Evolutionary conservation across 495 filamentous ascomycete genomes (phyloP).

Genomic region (Clohesyomyces aquaticus): DNA sequence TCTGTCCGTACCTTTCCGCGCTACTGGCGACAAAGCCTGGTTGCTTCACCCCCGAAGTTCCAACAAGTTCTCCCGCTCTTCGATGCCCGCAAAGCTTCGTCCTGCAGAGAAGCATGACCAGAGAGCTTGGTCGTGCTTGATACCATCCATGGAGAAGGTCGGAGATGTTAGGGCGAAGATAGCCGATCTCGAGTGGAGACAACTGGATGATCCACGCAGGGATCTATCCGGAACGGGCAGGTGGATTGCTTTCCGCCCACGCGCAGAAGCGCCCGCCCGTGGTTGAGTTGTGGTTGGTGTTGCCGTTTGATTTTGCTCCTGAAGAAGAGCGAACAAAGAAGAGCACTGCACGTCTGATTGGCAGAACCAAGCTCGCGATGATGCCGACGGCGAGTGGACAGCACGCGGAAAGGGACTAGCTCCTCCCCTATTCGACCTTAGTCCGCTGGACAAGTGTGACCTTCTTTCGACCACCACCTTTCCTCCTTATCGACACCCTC

Average conservation of each 20-base stretch:
- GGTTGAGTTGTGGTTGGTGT: background rate
- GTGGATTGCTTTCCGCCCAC: background rate
- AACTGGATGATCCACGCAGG: constrained; percentile 12
- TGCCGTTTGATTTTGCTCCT: background rate
- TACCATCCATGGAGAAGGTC: background rate
- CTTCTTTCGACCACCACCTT: constrained; percentile 12
- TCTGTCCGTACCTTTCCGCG: background rate
- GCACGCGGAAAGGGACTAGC: background rate
- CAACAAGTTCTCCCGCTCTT: background rate
- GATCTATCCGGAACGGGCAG: constrained; percentile 16
- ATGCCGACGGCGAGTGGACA: background rate
- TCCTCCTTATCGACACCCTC: constrained; percentile 13
- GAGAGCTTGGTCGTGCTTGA: constrained; percentile 4
- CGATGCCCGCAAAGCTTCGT: background rate
- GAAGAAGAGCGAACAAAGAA: background rate
- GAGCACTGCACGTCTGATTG: constrained; percentile 3
- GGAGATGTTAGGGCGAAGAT: background rate
- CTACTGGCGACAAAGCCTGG: background rate
- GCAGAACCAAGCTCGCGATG: background rate
- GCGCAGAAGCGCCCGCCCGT: background rate
- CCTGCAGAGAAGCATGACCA: background rate
- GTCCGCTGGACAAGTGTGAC: background rate
- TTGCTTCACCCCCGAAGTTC: background rate
- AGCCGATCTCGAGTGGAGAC: background rate
- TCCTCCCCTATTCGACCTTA: background rate